These are phyloP conservation scores for Mycena crocata DNA, from an alignment of 768 basidiomycete genomes.

Conservation along the genomic window DNA sequence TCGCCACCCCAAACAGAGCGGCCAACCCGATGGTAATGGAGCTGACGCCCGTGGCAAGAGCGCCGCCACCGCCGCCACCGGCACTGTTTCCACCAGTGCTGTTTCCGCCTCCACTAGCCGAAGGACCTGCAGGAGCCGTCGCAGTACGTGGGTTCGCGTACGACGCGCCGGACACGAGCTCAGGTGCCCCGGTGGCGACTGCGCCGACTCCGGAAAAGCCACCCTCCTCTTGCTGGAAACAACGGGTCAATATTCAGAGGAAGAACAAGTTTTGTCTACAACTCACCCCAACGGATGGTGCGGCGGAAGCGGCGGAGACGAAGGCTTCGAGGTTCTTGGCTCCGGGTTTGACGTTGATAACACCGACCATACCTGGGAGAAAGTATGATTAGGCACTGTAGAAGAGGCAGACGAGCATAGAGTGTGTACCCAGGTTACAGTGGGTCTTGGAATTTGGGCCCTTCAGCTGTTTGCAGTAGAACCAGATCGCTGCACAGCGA, in stretches of 20 bases:
- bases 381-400: not conserved
- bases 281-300: conserved; percentile 9
- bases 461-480: conserved; percentile 20
- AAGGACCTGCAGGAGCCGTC: not conserved
- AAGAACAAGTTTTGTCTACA: not conserved
- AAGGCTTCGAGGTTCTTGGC: not conserved
- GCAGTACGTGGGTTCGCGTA: not conserved
- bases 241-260: not conserved
- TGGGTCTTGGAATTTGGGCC: not conserved
- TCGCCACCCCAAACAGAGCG: not conserved
- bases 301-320: not conserved
- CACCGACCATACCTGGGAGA: conserved; percentile 12
- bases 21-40: not conserved
- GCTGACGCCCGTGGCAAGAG: not conserved
- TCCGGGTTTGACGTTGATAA: conserved; percentile 9
- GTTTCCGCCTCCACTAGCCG: not conserved
- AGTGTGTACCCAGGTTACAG: conserved; percentile 1
- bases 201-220: conserved; percentile 10
- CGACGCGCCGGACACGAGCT: not conserved
- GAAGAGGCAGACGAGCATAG: not conserved
- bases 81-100: not conserved
- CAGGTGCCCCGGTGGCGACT: conserved; percentile 1
- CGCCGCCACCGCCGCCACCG: not conserved
- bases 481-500: conserved; percentile 18
- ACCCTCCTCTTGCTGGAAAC: not conserved